A percentile compares a stretch with the other conserved stretches of the same genome.
Conservation (phyloP, 2,329 filamentous ascomycete species). For the Xylaria sp. region DNA sequence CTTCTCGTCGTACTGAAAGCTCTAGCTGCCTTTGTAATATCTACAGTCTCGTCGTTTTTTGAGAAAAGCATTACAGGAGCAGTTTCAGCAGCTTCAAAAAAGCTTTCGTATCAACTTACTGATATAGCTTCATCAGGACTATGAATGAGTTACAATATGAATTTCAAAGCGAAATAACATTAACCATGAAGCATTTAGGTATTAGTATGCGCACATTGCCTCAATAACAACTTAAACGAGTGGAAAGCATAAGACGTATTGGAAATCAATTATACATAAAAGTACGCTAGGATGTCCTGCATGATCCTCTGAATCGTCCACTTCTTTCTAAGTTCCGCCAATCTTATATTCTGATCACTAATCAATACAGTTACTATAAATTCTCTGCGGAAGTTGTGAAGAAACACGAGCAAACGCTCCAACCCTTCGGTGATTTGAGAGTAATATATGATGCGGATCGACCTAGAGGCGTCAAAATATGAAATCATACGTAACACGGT, state of each 20-base stretch:
- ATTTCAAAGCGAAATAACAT: neutral
- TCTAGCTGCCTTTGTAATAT: neutral
- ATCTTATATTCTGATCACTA: too few relatives aligned
- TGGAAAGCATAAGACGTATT: neutral
- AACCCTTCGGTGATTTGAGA: neutral
- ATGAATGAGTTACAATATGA: neutral
- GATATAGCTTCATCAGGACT: neutral
- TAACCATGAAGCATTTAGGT: neutral
- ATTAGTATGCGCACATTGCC: too few relatives aligned
- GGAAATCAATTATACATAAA: neutral
- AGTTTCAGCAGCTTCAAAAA: too few relatives aligned
- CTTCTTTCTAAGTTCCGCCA: neutral
- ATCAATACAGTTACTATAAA: neutral
- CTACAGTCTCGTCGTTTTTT: too few relatives aligned
- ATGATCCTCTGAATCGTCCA: neutral
- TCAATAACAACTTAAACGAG: neutral
- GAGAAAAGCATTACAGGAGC: too few relatives aligned
- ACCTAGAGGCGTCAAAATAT: neutral
- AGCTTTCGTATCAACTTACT: neutral
- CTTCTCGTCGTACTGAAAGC: neutral
- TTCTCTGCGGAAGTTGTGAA: neutral
- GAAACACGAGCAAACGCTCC: neutral
- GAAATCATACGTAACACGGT: neutral
- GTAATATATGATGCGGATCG: neutral
- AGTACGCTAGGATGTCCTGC: too few relatives aligned